Percentiles rank a stretch among this genome's conserved stretches.
These are phyloP conservation scores for Themeda triandra DNA, from an alignment of 176 grass and related monocot species.

Conservation along the genomic window DNA sequence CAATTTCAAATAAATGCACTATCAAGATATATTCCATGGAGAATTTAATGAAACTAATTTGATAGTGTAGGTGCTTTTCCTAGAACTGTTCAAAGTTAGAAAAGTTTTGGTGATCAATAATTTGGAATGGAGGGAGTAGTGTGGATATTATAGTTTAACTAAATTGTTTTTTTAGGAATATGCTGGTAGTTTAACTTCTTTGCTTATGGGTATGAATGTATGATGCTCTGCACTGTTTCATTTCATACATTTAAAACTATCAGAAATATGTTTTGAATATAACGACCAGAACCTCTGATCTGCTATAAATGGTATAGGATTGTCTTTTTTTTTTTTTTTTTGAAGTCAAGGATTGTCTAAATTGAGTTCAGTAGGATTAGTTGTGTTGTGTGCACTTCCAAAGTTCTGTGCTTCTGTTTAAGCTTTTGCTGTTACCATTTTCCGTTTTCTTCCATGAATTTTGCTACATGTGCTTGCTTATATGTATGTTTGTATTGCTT, in stretches of 20 bases:
- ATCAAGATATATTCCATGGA: background rate
- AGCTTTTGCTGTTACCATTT: background rate
- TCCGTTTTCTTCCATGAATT: background rate
- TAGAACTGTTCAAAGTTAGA: background rate
- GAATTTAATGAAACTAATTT: background rate
- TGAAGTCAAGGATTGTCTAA: background rate
- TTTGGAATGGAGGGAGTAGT: background rate
- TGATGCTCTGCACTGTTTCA: background rate
- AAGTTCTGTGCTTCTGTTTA: background rate
- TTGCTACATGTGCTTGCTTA: background rate
- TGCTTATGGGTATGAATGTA: background rate
- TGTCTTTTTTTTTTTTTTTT: background rate
- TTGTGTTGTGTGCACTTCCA: background rate
- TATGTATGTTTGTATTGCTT: background rate
- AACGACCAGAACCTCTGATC: background rate
- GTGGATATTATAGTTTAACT: background rate
- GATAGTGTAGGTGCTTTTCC: background rate
- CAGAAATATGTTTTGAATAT: background rate
- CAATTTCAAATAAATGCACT: background rate
- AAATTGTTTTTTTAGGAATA: background rate
- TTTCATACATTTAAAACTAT: background rate
- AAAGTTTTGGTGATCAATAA: background rate
- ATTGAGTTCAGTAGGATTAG: background rate
- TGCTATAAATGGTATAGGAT: background rate
- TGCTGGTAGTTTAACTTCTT: background rate